These are phyloP conservation scores for Mucor irregularis DNA, from an alignment of 371 early-diverging fungal genomes.

Conservation along the genomic window DNA sequence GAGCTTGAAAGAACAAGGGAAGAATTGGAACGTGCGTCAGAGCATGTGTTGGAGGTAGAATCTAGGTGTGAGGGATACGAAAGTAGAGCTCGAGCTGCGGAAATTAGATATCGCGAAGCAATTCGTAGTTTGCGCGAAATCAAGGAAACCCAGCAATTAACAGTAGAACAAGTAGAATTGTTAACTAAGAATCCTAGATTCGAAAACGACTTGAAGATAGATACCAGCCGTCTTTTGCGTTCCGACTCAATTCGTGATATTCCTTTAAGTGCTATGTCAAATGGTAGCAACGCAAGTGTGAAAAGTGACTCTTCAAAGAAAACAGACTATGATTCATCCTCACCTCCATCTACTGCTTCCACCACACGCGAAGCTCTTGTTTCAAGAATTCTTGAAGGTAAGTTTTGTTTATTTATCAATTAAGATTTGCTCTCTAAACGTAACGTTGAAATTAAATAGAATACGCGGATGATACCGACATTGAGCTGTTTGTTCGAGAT, in stretches of 20 bases:
- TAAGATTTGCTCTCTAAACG: not conserved
- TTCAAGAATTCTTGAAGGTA: slow-evolving; percentile 47
- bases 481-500: slow-evolving; percentile 71
- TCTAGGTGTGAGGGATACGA: slow-evolving; percentile 32
- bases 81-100: slow-evolving; percentile 23
- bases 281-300: slow-evolving; percentile 12
- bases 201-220: slow-evolving; percentile 20
- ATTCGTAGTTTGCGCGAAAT: slow-evolving; percentile 24
- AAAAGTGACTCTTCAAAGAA: slow-evolving; percentile 11
- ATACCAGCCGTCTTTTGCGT: slow-evolving; percentile 13
- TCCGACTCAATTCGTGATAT: not conserved
- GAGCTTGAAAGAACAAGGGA: slow-evolving; percentile 35
- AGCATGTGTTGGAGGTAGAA: slow-evolving; percentile 37
- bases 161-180: slow-evolving; percentile 7
- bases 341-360: slow-evolving; percentile 15
- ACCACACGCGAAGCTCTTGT: slow-evolving; percentile 41
- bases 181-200: slow-evolving; percentile 7
- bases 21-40: slow-evolving; percentile 30
- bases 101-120: slow-evolving; percentile 36
- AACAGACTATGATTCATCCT: slow-evolving; percentile 12
- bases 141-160: slow-evolving; percentile 12
- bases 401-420: not conserved
- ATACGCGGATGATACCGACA: slow-evolving; percentile 60
- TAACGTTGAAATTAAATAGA: slow-evolving; percentile 30
- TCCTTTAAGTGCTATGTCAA: slow-evolving; percentile 11